Conservation (phyloP, 2,329 filamentous ascomycete genomes). For the Dactylellina sp. region DNA sequence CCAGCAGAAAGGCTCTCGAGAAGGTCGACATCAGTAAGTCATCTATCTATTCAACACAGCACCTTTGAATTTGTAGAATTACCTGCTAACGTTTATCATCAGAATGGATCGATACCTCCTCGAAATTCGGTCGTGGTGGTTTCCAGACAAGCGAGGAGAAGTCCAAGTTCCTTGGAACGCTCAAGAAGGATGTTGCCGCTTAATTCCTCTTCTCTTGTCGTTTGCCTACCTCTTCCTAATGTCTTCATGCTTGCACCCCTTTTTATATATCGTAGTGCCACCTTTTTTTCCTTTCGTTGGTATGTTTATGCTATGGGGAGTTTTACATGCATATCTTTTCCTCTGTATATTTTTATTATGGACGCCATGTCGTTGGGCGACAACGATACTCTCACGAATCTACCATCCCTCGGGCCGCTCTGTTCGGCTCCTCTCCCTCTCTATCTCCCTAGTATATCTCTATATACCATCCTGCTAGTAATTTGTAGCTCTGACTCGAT, state of each 20-base stretch:
- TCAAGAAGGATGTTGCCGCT: constrained; percentile 93
- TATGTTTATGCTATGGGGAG: constrained; percentile 54
- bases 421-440: constrained; percentile 13
- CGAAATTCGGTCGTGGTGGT: constrained; percentile 99
- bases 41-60: constrained; percentile 1
- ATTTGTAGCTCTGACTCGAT: constrained; percentile 33
- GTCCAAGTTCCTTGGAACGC: constrained; percentile 94
- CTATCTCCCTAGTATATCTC: too few species aligned
- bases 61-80: background rate
- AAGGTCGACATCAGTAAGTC: constrained; percentile 87
- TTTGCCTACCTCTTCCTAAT: constrained; percentile 61
- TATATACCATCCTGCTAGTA: too few species aligned
- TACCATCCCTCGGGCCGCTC: background rate
- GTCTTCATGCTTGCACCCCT: constrained; percentile 58
- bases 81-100: constrained; percentile 15
- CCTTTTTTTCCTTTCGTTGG: constrained; percentile 28
- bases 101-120: constrained; percentile 99
- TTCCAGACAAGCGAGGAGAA: constrained; percentile 99
- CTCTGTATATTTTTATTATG: constrained; percentile 54
- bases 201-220: constrained; percentile 64
- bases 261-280: constrained; percentile 33
- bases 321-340: constrained; percentile 40
- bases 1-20: constrained; percentile 93
- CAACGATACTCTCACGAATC: constrained; percentile 48
- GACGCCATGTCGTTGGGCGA: constrained; percentile 42